A percentile compares a stretch with the other conserved stretches of the same genome.
These are phyloP conservation scores for Fraxinus paxiana DNA, from an alignment of 305 asterid genomes.

Conservation along the genomic window DNA sequence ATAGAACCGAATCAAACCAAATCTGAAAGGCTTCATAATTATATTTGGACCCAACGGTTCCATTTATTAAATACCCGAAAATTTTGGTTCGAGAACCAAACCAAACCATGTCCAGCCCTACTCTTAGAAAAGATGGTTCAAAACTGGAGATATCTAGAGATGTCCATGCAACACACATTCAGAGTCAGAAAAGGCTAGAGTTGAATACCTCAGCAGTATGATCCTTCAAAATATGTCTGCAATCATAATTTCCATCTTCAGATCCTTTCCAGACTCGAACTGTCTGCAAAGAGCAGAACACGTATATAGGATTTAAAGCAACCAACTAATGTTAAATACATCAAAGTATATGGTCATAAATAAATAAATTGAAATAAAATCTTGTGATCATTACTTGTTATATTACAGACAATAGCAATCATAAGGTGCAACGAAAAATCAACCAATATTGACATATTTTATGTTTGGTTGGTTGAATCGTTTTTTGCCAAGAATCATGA, in stretches of 20 bases:
- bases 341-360: neutral
- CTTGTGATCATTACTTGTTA: neutral
- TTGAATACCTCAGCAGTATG: conserved; percentile 81
- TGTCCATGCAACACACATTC: neutral
- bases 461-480: neutral
- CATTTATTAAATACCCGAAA: too few species aligned
- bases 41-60: too few species aligned
- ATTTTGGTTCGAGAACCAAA: too few species aligned
- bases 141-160: neutral
- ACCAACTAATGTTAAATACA: neutral
- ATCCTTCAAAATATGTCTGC: conserved; percentile 73
- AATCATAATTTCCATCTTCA: conserved; percentile 63
- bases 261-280: conserved; percentile 90
- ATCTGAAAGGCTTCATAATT: too few species aligned
- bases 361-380: neutral
- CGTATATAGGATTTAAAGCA: conserved; percentile 3
- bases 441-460: neutral
- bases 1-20: too few species aligned
- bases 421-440: neutral
- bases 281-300: conserved; percentile 50
- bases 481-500: neutral
- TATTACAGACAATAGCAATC: neutral
- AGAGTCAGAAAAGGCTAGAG: neutral
- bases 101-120: too few species aligned
- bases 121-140: neutral